A percentile compares a stretch with the other conserved stretches of the same genome.
Evolutionary conservation across 2,329 filamentous ascomycete species (phyloP).

Genomic region (Trichoderma guizhouense): DNA sequence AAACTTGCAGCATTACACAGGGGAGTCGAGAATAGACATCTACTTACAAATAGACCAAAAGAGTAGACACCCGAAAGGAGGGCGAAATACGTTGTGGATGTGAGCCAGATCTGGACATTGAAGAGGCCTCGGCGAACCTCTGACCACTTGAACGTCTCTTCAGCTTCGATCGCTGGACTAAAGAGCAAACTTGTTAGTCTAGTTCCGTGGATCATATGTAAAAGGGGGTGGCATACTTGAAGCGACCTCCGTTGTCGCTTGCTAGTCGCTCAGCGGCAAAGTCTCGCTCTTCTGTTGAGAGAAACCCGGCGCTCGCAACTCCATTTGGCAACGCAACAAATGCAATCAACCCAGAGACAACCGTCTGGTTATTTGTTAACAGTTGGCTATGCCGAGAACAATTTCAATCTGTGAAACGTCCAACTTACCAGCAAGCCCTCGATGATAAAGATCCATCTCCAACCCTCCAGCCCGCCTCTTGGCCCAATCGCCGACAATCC

Average conservation of each 20-base stretch:
- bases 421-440: conserved; percentile 46
- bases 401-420: neutral
- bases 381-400: neutral
- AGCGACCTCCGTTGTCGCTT: conserved; percentile 35
- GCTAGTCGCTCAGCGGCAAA: conserved; percentile 46
- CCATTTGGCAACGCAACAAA: conserved; percentile 55
- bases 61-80: conserved; percentile 59
- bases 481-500: conserved; percentile 59
- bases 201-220: neutral
- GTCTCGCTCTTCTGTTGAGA: conserved; percentile 50
- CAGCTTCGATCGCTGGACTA: conserved; percentile 27
- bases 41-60: conserved; percentile 59
- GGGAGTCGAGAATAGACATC: neutral
- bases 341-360: conserved; percentile 49
- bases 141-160: conserved; percentile 56
- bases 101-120: conserved; percentile 61
- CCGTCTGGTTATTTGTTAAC: conserved; percentile 41
- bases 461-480: conserved; percentile 50
- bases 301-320: conserved; percentile 50
- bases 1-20: neutral
- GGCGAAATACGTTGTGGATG: conserved; percentile 58
- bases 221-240: conserved; percentile 28
- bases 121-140: conserved; percentile 61
- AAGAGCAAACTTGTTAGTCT: neutral
- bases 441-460: conserved; percentile 62